Conservation (phyloP, 2,329 filamentous ascomycete species). For the Nemania diffusa region DNA sequence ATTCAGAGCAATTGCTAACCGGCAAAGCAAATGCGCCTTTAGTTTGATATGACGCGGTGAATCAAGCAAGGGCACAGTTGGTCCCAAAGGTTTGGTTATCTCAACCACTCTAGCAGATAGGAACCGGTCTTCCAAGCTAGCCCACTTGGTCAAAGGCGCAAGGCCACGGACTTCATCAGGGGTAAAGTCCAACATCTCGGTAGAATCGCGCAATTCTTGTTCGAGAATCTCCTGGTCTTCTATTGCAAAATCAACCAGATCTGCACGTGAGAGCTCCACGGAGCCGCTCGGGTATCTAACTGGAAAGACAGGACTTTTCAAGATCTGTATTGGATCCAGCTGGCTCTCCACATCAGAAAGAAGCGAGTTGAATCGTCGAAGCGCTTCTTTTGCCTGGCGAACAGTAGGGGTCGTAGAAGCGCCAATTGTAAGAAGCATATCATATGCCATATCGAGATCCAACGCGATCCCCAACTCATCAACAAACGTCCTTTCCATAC, state of each 20-base stretch:
- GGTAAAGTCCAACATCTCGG: constrained; percentile 51
- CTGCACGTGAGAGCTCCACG: constrained; percentile 23
- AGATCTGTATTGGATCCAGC: background rate
- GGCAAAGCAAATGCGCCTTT: no score
- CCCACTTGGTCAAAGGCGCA: constrained; percentile 50
- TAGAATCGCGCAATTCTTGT: constrained; percentile 42
- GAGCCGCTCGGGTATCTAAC: constrained; percentile 37
- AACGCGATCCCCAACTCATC: constrained; percentile 45
- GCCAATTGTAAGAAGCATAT: constrained; percentile 44
- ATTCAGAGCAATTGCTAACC: no score
- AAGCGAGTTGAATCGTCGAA: constrained; percentile 50
- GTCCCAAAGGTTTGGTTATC: constrained; percentile 25
- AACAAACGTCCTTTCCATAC: constrained; percentile 48
- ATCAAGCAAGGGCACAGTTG: no score
- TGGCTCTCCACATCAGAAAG: constrained; percentile 30
- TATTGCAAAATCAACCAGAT: constrained; percentile 47
- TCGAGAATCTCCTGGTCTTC: constrained; percentile 47
- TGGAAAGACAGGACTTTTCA: constrained; percentile 40
- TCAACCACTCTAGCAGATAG: constrained; percentile 50
- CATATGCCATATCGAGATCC: constrained; percentile 46
- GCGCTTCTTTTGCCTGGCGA: constrained; percentile 45
- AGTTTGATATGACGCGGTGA: no score
- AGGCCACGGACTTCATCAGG: constrained; percentile 49
- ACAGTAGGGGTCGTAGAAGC: constrained; percentile 11
- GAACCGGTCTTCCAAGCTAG: constrained; percentile 45